Percentiles rank a stretch among this genome's conserved stretches.
These are phyloP conservation scores for Crithidia brevicula DNA, from an alignment of 208 protist genomes.

Conservation along the genomic window DNA sequence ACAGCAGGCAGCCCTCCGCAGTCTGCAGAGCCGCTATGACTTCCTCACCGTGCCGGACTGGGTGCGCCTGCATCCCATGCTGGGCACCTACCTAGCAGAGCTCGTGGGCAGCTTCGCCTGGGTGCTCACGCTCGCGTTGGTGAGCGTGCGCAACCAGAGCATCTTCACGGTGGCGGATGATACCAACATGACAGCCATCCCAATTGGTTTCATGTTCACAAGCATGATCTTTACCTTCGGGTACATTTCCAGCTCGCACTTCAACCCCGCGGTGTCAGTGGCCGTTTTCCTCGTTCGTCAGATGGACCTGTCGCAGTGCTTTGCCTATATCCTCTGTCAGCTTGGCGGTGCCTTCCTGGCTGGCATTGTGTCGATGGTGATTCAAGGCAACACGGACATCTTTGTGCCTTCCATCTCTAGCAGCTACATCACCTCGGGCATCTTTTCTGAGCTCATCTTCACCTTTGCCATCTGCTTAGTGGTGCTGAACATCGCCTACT, in stretches of 20 bases:
- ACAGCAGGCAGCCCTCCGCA: slow-evolving; percentile 66
- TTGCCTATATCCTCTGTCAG: slow-evolving; percentile 77
- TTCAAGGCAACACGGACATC: slow-evolving; percentile 71
- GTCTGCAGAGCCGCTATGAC: slow-evolving; percentile 61
- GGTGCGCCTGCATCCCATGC: slow-evolving; percentile 79
- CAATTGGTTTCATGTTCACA: slow-evolving; percentile 87
- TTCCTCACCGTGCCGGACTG: slow-evolving; percentile 81
- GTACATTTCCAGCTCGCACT: slow-evolving; percentile 83
- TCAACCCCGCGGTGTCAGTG: slow-evolving; percentile 86
- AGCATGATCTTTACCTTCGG: slow-evolving; percentile 84
- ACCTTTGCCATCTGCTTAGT: slow-evolving; percentile 81
- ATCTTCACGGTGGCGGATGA: slow-evolving; percentile 60
- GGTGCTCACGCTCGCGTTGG: slow-evolving; percentile 70
- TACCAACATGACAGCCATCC: slow-evolving; percentile 73
- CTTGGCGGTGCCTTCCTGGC: slow-evolving; percentile 61
- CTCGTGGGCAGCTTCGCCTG: slow-evolving; percentile 82
- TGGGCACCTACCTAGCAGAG: slow-evolving; percentile 85
- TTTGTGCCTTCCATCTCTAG: slow-evolving; percentile 66
- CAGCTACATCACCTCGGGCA: slow-evolving; percentile 66
- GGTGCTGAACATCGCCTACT: slow-evolving; percentile 80
- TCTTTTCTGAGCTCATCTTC: slow-evolving; percentile 85
- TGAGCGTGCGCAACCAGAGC: slow-evolving; percentile 73
- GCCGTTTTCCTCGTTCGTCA: slow-evolving; percentile 72
- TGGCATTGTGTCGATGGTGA: slow-evolving; percentile 76
- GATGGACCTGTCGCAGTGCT: slow-evolving; percentile 50